phyloP scores from a whole-genome alignment of 164 flowering plant species.

The Liquidambar formosana region DNA sequence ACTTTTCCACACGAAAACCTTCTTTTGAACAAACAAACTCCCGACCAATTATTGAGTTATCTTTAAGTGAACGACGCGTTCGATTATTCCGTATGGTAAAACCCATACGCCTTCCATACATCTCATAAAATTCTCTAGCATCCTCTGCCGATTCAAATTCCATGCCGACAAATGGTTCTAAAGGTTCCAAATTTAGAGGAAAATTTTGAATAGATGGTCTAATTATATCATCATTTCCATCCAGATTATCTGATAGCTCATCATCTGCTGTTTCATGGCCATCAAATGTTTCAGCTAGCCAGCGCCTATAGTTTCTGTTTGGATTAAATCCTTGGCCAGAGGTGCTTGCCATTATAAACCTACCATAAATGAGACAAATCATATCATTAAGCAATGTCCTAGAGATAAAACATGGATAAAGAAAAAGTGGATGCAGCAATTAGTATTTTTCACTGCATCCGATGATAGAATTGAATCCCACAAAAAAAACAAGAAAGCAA shows the following conservation, averaged over 20 bases:
- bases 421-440: not conserved
- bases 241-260: not conserved
- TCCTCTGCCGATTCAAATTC: slow-evolving; percentile 48
- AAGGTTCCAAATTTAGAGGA: slow-evolving; percentile 7
- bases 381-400: not conserved
- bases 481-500: not conserved
- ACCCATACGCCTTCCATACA: slow-evolving; percentile 45
- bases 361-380: not conserved
- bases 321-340: slow-evolving; percentile 3
- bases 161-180: slow-evolving; percentile 48
- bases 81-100: slow-evolving; percentile 45
- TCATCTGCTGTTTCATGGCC: slow-evolving; percentile 3
- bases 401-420: not conserved
- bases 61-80: slow-evolving; percentile 45
- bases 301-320: slow-evolving; percentile 2
- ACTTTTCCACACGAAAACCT: slow-evolving; percentile 51
- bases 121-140: slow-evolving; percentile 46
- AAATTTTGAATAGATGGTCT: not conserved
- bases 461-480: not conserved
- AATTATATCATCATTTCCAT: not conserved
- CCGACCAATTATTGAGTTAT: slow-evolving; percentile 46
- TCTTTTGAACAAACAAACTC: slow-evolving; percentile 60
- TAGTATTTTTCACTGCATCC: not conserved
- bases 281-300: slow-evolving; percentile 2
- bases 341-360: slow-evolving; percentile 3